phyloP scores from a whole-genome alignment of 352 stramenopile genomes.

The Phytophthora citrophthora region DNA sequence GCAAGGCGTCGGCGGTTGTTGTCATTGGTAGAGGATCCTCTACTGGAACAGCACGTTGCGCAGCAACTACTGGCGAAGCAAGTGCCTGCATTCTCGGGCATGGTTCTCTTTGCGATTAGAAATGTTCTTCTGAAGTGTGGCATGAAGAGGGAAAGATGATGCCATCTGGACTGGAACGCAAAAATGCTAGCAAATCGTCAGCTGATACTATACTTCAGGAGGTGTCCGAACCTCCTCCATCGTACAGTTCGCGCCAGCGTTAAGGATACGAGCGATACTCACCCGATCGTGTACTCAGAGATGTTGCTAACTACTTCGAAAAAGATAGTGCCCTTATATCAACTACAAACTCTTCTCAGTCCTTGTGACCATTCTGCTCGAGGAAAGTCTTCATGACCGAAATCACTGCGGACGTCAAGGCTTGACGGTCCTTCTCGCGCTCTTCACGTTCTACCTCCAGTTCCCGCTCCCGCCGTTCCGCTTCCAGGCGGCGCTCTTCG shows the following conservation, averaged over 20 bases:
- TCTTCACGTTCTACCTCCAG: constrained; percentile 31
- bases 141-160: constrained; percentile 15
- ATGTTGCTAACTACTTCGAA: constrained; percentile 4
- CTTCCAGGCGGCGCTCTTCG: constrained; percentile 36
- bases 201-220: constrained; percentile 15
- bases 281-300: constrained; percentile 8
- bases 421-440: constrained; percentile 41
- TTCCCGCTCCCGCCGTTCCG: constrained; percentile 35
- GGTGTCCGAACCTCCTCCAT: not conserved
- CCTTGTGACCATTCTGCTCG: constrained; percentile 23
- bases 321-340: constrained; percentile 15
- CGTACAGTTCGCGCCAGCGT: not conserved
- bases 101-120: constrained; percentile 13
- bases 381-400: constrained; percentile 38
- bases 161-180: constrained; percentile 6
- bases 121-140: constrained; percentile 27
- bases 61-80: constrained; percentile 30
- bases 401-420: constrained; percentile 27
- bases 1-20: constrained; percentile 21
- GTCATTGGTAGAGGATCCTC: constrained; percentile 8
- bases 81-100: constrained; percentile 21
- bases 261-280: not conserved
- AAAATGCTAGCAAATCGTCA: constrained; percentile 21
- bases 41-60: constrained; percentile 20
- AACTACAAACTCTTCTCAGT: constrained; percentile 27